Conservation (phyloP, 768 basidiomycete species). For the Melanogaster broomeanus region DNA sequence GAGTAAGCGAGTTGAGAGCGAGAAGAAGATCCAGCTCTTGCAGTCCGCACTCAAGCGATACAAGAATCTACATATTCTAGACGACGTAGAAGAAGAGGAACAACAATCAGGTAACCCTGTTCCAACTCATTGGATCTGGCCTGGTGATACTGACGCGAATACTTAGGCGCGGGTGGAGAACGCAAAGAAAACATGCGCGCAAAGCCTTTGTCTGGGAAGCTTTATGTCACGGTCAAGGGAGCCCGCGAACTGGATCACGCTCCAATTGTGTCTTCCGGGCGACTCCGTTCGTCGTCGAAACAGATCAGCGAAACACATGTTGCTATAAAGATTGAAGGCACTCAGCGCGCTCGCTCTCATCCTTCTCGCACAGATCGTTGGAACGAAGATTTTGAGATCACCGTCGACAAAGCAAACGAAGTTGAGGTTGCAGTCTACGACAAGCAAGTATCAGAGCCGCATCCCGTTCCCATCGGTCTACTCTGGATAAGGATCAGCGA, state of each 20-base stretch:
- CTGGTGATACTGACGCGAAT: constrained; percentile 27
- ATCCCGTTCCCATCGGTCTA: constrained; percentile 89
- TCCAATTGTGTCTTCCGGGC: constrained; percentile 60
- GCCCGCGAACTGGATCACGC: constrained; percentile 96
- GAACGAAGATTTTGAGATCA: constrained; percentile 97
- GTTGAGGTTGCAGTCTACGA: constrained; percentile 96
- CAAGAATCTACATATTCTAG: constrained; percentile 92
- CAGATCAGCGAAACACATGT: constrained; percentile 81
- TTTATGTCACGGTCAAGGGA: constrained; percentile 84
- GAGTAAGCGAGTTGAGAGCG: constrained; percentile 90
- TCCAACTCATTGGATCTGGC: not conserved
- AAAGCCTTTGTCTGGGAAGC: constrained; percentile 93
- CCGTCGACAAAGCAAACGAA: constrained; percentile 98
- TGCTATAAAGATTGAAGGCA: constrained; percentile 95
- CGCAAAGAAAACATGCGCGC: constrained; percentile 89
- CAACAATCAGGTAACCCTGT: constrained; percentile 52
- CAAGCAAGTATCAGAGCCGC: constrained; percentile 77
- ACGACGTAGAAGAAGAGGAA: constrained; percentile 87
- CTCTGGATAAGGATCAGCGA: constrained; percentile 95
- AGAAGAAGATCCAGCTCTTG: constrained; percentile 93
- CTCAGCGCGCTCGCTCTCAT: constrained; percentile 88
- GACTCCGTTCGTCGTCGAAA: constrained; percentile 78
- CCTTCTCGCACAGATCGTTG: constrained; percentile 94
- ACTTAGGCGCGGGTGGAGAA: constrained; percentile 70
- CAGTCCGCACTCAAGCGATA: constrained; percentile 93